Evolutionary conservation across 2,329 filamentous ascomycete genomes (phyloP).

Genomic region (Phoma sp.): DNA sequence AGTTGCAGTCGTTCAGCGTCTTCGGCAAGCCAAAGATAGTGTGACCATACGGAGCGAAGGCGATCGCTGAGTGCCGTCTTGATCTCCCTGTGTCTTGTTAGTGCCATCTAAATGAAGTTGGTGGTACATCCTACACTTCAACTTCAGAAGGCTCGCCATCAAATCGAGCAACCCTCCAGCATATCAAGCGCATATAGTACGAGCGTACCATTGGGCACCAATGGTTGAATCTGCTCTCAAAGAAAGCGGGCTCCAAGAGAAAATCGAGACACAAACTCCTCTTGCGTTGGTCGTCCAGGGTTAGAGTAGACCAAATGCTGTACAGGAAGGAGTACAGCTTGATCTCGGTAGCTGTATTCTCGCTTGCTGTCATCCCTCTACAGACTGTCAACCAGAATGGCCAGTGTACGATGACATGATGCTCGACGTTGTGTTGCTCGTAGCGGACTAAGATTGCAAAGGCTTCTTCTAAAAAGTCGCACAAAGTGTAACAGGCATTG

Average conservation of each 20-base stretch:
- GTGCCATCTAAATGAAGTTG: background rate
- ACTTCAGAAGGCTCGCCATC: conserved; percentile 68
- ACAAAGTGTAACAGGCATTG: conserved; percentile 84
- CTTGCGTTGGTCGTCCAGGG: conserved; percentile 71
- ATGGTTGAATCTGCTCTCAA: conserved; percentile 85
- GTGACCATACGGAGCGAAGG: conserved; percentile 75
- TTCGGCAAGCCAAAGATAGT: conserved; percentile 77
- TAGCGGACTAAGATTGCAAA: conserved; percentile 71
- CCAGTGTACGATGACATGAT: conserved; percentile 70
- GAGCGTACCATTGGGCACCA: conserved; percentile 96
- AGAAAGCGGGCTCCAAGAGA: conserved; percentile 75
- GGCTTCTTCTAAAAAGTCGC: conserved; percentile 86
- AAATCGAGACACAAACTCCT: conserved; percentile 74
- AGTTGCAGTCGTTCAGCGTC: conserved; percentile 65
- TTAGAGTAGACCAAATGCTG: conserved; percentile 76
- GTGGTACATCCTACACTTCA: conserved; percentile 66
- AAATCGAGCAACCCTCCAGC: conserved; percentile 85
- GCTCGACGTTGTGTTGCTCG: conserved; percentile 53
- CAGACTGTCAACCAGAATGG: conserved; percentile 84
- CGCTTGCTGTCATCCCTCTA: conserved; percentile 77
- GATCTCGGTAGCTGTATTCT: conserved; percentile 90
- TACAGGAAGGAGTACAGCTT: conserved; percentile 83
- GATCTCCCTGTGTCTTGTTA: conserved; percentile 63
- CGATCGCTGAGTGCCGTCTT: conserved; percentile 71
- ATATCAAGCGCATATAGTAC: conserved; percentile 89